Evolutionary conservation across 2,329 filamentous ascomycete species (phyloP).

Genomic region (Furcasterigmium furcatum): DNA sequence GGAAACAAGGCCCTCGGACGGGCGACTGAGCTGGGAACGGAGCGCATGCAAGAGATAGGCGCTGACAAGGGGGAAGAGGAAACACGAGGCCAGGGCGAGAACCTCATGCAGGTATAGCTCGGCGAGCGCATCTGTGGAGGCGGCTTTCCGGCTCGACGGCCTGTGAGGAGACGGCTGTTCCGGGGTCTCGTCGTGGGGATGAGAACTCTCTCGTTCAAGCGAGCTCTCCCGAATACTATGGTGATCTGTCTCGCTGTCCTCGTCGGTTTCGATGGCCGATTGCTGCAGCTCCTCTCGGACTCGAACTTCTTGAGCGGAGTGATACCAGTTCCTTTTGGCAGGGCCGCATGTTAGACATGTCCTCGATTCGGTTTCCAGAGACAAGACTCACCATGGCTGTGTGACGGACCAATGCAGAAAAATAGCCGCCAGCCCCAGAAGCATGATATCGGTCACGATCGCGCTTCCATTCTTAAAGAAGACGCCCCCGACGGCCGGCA

Average conservation of each 20-base stretch:
- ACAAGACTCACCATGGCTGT: conserved; percentile 71
- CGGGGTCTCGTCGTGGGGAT: conserved; percentile 10
- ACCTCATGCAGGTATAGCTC: conserved; percentile 76
- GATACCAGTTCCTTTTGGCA: conserved; percentile 65
- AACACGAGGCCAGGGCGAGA: conserved; percentile 73
- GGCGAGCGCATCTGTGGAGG: conserved; percentile 39
- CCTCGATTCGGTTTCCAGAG: not conserved
- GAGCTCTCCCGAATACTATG: conserved; percentile 17
- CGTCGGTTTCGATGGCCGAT: conserved; percentile 37
- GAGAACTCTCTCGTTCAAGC: conserved; percentile 14
- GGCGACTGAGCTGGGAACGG: conserved; percentile 74
- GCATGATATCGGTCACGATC: conserved; percentile 79
- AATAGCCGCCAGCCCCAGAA: conserved; percentile 75
- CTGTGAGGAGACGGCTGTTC: not conserved
- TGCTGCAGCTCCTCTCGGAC: conserved; percentile 41
- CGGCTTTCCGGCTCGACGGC: conserved; percentile 4
- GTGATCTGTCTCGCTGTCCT: conserved; percentile 7
- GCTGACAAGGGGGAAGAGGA: conserved; percentile 73
- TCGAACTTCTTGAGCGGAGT: conserved; percentile 63
- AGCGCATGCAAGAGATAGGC: conserved; percentile 82
- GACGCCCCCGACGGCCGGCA: conserved; percentile 82
- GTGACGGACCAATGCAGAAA: conserved; percentile 93
- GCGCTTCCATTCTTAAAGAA: conserved; percentile 82
- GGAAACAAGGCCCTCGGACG: conserved; percentile 82
- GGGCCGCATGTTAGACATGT: conserved; percentile 4